Percentiles rank a stretch among this genome's conserved stretches.
These are phyloP conservation scores for Cucurbitaria berberidis DNA, from an alignment of 2,329 filamentous ascomycete genomes.

Conservation along the genomic window DNA sequence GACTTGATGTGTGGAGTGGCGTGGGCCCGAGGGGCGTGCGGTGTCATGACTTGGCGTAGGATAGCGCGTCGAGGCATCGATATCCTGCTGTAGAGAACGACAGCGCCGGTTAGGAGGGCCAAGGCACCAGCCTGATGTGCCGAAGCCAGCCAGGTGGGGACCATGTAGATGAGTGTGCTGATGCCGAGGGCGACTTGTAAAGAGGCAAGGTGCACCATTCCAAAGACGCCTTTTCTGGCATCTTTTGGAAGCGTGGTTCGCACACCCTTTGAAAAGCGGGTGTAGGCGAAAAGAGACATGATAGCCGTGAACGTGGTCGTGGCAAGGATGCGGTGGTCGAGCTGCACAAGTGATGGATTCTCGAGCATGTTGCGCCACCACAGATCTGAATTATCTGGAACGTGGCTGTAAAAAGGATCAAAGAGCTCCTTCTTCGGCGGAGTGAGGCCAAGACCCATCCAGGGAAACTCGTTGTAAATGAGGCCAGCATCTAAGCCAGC, in stretches of 20 bases:
- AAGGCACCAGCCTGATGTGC: constrained; percentile 91
- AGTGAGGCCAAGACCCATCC: constrained; percentile 84
- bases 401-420: constrained; percentile 82
- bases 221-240: constrained; percentile 75
- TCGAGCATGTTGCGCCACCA: constrained; percentile 98
- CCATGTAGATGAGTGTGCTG: constrained; percentile 89
- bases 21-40: constrained; percentile 19
- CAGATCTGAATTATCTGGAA: constrained; percentile 77
- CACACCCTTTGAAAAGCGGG: constrained; percentile 70
- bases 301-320: constrained; percentile 86
- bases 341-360: constrained; percentile 93
- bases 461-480: constrained; percentile 98
- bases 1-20: constrained; percentile 28
- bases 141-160: constrained; percentile 85
- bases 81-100: constrained; percentile 72
- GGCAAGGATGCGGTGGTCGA: constrained; percentile 92
- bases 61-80: constrained; percentile 43
- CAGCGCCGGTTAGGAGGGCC: constrained; percentile 79
- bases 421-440: constrained; percentile 85
- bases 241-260: constrained; percentile 62
- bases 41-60: constrained; percentile 37
- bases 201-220: constrained; percentile 81
- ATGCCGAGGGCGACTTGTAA: constrained; percentile 88
- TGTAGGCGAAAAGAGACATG: constrained; percentile 79
- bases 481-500: constrained; percentile 94